Percentiles rank a stretch among this genome's conserved stretches.
Conservation (phyloP, 495 filamentous ascomycete genomes). For the Thozetella sp. region DNA sequence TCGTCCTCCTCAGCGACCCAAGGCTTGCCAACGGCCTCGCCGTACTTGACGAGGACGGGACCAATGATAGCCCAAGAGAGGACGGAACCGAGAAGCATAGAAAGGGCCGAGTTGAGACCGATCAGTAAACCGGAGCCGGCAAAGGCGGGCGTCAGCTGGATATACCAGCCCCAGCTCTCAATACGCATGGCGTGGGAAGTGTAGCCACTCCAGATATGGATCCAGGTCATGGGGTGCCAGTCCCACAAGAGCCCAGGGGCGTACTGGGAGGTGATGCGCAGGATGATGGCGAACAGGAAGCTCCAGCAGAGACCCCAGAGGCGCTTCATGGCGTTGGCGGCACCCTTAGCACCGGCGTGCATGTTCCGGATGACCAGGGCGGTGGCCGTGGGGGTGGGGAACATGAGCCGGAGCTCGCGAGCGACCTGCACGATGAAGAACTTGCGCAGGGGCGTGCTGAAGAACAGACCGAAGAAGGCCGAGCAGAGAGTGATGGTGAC, state of each 20-base stretch:
- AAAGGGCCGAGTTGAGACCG: slow-evolving; percentile 65
- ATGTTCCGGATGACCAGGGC: slow-evolving; percentile 67
- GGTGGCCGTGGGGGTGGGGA: slow-evolving; percentile 66
- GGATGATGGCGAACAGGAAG: slow-evolving; percentile 50
- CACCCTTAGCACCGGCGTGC: slow-evolving; percentile 57
- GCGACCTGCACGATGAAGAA: slow-evolving; percentile 71
- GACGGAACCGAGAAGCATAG: slow-evolving; percentile 60
- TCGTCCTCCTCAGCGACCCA: slow-evolving; percentile 27
- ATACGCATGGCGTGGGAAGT: slow-evolving; percentile 56
- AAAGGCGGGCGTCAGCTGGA: slow-evolving; percentile 68
- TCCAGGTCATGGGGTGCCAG: slow-evolving; percentile 68
- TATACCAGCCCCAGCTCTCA: slow-evolving; percentile 68
- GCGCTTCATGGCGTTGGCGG: slow-evolving; percentile 57
- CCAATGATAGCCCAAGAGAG: slow-evolving; percentile 70
- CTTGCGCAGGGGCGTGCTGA: slow-evolving; percentile 66
- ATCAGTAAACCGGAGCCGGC: slow-evolving; percentile 69
- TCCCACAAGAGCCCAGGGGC: slow-evolving; percentile 66
- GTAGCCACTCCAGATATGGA: slow-evolving; percentile 63
- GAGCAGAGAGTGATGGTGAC: slow-evolving; percentile 63
- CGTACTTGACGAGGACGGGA: slow-evolving; percentile 59
- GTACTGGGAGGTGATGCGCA: slow-evolving; percentile 63
- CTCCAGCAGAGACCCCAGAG: slow-evolving; percentile 54
- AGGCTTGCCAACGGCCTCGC: slow-evolving; percentile 48
- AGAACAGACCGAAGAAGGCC: slow-evolving; percentile 71
- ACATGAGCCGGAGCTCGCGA: slow-evolving; percentile 62